Base-by-base conservation (phyloP, 805 yeast genomes). In the Vanderwaltozyma tropicalis region DNA sequence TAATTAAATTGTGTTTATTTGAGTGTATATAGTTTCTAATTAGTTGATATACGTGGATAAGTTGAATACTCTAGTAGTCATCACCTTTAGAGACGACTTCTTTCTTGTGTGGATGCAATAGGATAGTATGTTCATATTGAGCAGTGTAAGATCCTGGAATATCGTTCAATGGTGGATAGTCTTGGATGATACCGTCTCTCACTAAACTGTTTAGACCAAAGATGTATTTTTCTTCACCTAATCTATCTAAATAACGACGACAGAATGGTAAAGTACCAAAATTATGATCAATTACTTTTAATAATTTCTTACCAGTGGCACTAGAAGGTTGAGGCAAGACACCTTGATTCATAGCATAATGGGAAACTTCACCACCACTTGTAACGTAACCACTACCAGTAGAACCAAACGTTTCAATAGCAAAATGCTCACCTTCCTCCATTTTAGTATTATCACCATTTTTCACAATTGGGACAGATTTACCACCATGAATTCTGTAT, bases 391-490 rank as follows among this genome's bases (percentile, higher is more conserved):
- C 99, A 41, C 81, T 74, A 44, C 99, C 99, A 1, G 98, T 92
- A 31, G 95, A 75, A 11, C 98, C 98, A 55, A 92, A 92, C 3
- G 99, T 92, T 65, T 92, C 99, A 55, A 92, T 89, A 43, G 99
- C 99, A 68, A 85, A 89, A 2, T 86, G 80, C 62, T 92, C 98
- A 45, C 96, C 96, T 67, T 92, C 99, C 61, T 92, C 99, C 96
- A 92, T 89, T 71, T 89, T 89, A 10, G 97, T 92, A 61, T 74
- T 74, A 59, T 92, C 98, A 7, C 87, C 89, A 52, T 84, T 84
- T 52, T 88, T 81, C 26, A 92, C 95, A 52, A 92, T 92, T 14
- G 99, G 99, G 33, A 92, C 97, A 19, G 94, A 78, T 61, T 92
- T 92, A 45, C 96, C 96, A 30, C 88, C 92, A 61, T 92, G 99